These are phyloP conservation scores for Ophiosphaerella herpotricha DNA, from an alignment of 2,329 filamentous ascomycete genomes.

Conservation along the genomic window DNA sequence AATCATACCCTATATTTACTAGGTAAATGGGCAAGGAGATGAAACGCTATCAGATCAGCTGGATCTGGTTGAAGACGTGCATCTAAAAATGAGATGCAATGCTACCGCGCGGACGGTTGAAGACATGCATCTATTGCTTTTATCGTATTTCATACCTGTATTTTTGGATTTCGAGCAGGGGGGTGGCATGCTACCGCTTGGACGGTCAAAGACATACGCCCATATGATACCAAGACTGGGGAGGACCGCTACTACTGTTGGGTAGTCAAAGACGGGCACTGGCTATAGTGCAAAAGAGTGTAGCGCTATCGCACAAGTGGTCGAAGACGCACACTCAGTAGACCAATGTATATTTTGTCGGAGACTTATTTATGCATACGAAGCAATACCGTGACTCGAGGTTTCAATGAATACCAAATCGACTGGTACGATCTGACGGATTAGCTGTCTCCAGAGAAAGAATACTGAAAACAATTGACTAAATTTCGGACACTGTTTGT, in stretches of 20 bases:
- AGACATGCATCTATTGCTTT: constrained; percentile 16
- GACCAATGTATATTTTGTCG: constrained; percentile 9
- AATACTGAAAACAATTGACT: too few relatives aligned
- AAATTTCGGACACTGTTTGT: too few relatives aligned
- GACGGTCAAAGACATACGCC: constrained; percentile 34
- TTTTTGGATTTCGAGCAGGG: not conserved
- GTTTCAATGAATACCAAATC: too few relatives aligned
- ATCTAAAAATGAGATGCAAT: constrained; percentile 19
- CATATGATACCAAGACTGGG: not conserved
- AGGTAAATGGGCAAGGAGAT: constrained; percentile 4
- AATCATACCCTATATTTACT: constrained; percentile 88
- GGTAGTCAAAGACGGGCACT: constrained; percentile 25
- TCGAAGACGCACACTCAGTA: constrained; percentile 19
- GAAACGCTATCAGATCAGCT: constrained; percentile 30
- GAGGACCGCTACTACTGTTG: constrained; percentile 20
- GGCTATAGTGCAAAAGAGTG: constrained; percentile 1
- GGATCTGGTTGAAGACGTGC: constrained; percentile 34
- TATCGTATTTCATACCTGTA: constrained; percentile 1
- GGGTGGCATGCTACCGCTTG: constrained; percentile 24
- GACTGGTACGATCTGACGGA: too few relatives aligned
- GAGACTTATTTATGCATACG: not conserved
- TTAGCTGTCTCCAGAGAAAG: too few relatives aligned
- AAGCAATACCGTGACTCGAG: too few relatives aligned
- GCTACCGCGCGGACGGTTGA: constrained; percentile 30
- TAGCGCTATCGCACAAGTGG: constrained; percentile 17